Evolutionary conservation across 108 stramenopile genomes (phyloP).

Genomic region (Stephanodiscus triporus): DNA sequence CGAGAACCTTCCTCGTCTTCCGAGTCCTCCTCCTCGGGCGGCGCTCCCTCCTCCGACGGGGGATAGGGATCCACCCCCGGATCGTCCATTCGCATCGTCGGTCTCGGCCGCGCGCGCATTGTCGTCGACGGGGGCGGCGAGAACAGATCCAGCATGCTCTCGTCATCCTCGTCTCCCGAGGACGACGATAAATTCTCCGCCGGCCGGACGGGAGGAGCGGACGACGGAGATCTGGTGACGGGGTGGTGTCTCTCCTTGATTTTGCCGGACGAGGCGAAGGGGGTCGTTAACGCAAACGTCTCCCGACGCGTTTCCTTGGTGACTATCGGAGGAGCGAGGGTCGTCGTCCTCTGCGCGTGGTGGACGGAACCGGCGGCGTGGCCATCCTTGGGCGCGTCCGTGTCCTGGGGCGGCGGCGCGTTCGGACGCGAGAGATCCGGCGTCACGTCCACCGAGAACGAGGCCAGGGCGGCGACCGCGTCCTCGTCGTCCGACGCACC

Average conservation of each 20-base stretch:
- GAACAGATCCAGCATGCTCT: conserved; percentile 31
- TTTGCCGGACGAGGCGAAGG: not conserved
- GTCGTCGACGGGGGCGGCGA: conserved; percentile 19
- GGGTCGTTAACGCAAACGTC: not conserved
- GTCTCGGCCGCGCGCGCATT: conserved; percentile 8
- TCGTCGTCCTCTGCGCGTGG: not conserved
- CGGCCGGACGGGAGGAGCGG: not conserved
- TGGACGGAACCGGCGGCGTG: not conserved
- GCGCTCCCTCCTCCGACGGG: not conserved
- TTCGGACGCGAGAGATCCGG: too few relatives aligned
- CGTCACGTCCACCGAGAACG: too few relatives aligned
- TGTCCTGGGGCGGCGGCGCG: not conserved
- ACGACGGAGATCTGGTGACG: not conserved
- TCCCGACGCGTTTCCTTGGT: conserved; percentile 16
- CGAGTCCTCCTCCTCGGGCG: not conserved
- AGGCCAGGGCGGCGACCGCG: not conserved
- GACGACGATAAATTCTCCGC: not conserved
- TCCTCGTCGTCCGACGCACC: not conserved
- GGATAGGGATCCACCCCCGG: not conserved
- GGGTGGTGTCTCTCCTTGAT: not conserved
- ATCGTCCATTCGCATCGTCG: conserved; percentile 1
- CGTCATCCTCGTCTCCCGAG: conserved; percentile 27
- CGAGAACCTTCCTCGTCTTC: not conserved
- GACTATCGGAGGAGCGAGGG: not conserved
- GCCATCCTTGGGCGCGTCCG: not conserved